Evolutionary conservation across 495 filamentous ascomycete species (phyloP).

Genomic region (Neurospora sp.): DNA sequence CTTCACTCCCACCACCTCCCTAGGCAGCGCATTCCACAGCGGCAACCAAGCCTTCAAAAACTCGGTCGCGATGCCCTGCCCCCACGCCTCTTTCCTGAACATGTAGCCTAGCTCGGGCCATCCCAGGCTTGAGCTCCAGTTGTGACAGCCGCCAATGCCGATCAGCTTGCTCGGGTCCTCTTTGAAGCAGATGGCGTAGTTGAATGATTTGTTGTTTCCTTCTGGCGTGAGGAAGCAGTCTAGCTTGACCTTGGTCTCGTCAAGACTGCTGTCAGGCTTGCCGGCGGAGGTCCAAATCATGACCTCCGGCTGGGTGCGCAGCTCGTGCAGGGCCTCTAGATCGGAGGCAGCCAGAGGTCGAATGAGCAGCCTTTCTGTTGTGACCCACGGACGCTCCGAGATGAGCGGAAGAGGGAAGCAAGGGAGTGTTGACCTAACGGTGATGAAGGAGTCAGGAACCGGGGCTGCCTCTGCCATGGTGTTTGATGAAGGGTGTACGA

Average conservation of each 20-base stretch:
- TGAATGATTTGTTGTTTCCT: slow-evolving; percentile 21
- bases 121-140: slow-evolving; percentile 11
- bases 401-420: slow-evolving; percentile 18
- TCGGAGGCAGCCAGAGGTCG: slow-evolving; percentile 31
- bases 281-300: slow-evolving; percentile 36
- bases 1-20: slow-evolving; percentile 21
- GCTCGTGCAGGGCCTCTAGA: slow-evolving; percentile 21
- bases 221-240: slow-evolving; percentile 19
- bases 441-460: slow-evolving; percentile 6
- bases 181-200: slow-evolving; percentile 30
- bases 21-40: slow-evolving; percentile 28
- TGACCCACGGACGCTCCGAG: slow-evolving; percentile 17
- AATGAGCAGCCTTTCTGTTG: slow-evolving; percentile 35
- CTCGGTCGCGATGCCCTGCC: slow-evolving; percentile 35
- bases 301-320: slow-evolving; percentile 41
- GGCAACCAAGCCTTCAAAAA: slow-evolving; percentile 30
- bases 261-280: slow-evolving; percentile 23
- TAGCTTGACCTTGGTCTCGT: slow-evolving; percentile 23
- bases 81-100: slow-evolving; percentile 33
- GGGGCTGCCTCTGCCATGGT: background rate
- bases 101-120: slow-evolving; percentile 44
- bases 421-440: slow-evolving; percentile 29
- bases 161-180: slow-evolving; percentile 26
- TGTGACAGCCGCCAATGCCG: slow-evolving; percentile 28
- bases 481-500: background rate